Conservation (phyloP, 345 rosid genomes). For the Turritis glabra region DNA sequence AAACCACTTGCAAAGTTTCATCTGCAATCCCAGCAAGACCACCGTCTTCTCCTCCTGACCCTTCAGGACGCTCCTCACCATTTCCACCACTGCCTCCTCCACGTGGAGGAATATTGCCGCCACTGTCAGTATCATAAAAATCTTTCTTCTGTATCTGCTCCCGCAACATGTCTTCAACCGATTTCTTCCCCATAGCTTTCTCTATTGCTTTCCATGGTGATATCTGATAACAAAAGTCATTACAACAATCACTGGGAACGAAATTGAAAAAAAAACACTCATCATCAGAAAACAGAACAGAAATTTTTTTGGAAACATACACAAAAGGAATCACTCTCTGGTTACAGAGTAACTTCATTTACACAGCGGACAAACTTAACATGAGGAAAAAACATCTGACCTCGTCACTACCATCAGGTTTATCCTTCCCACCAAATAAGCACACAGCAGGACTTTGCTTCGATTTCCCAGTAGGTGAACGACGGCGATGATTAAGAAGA, state of each 20-base stretch:
- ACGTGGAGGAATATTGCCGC: conserved; percentile 48
- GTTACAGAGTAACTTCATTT: neutral
- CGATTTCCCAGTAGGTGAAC: conserved; percentile 24
- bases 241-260: neutral
- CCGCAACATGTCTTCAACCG: conserved; percentile 63
- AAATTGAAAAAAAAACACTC: neutral
- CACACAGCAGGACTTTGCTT: conserved; percentile 45
- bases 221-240: conserved; percentile 40
- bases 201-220: conserved; percentile 63
- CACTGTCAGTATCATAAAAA: conserved; percentile 49
- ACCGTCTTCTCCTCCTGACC: conserved; percentile 51
- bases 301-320: neutral
- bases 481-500: conserved; percentile 28
- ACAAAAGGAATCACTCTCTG: neutral
- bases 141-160: conserved; percentile 64
- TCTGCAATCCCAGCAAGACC: conserved; percentile 50
- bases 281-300: neutral
- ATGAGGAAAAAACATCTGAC: conserved; percentile 26
- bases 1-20: conserved; percentile 64
- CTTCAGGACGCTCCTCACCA: conserved; percentile 45
- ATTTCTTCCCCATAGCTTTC: conserved; percentile 55
- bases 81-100: conserved; percentile 45
- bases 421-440: conserved; percentile 67
- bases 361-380: neutral
- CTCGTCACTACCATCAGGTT: conserved; percentile 49